A percentile compares a stretch with the other conserved stretches of the same genome.
Evolutionary conservation across 2,329 filamentous ascomycete genomes (phyloP).

Genomic region (Shiraia sp.): DNA sequence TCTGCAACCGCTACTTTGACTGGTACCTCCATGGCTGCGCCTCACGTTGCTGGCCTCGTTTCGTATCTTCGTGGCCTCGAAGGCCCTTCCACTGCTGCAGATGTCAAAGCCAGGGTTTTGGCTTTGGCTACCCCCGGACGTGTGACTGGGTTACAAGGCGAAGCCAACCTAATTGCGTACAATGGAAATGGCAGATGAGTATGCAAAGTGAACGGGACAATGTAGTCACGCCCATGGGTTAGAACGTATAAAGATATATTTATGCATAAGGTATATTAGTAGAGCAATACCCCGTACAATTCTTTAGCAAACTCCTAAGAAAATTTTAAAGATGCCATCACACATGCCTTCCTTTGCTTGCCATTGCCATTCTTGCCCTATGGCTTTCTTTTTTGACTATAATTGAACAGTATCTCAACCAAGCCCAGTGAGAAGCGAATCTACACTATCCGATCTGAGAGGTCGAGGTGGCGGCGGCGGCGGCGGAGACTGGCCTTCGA

Average conservation of each 20-base stretch:
- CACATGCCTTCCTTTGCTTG: too few species aligned
- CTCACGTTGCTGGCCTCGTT: slow-evolving; percentile 69
- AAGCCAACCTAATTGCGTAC: slow-evolving; percentile 31
- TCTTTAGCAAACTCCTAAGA: too few species aligned
- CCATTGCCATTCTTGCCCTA: too few species aligned
- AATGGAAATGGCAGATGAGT: slow-evolving; percentile 30
- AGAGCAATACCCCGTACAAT: too few species aligned
- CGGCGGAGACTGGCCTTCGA: slow-evolving; percentile 12
- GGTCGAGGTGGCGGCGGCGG: too few species aligned
- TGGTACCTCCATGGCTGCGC: slow-evolving; percentile 68
- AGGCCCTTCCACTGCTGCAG: slow-evolving; percentile 24
- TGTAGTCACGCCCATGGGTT: not conserved
- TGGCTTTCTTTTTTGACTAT: slow-evolving; percentile 11
- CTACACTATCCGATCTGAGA: slow-evolving; percentile 22
- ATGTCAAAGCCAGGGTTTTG: slow-evolving; percentile 24
- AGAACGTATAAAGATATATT: not conserved
- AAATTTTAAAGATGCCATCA: too few species aligned
- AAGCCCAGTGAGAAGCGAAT: slow-evolving; percentile 28
- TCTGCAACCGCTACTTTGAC: slow-evolving; percentile 50
- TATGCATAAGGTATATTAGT: too few species aligned
- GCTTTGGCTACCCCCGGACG: slow-evolving; percentile 21
- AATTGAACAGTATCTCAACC: slow-evolving; percentile 31
- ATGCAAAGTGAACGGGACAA: not conserved
- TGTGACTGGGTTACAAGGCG: slow-evolving; percentile 24
- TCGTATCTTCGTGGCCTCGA: slow-evolving; percentile 67